phyloP scores from a whole-genome alignment of 176 grass and related monocot genomes.

The sorghum (Sorghum bicolor) region Sorghum_bicolor_NCBIv3 NC_012870.2:61242501-61243000 shows the following conservation, averaged over 20 bases:
- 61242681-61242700: neutral
- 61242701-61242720: neutral
- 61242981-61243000: neutral
- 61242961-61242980: neutral
- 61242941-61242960: neutral
- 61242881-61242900: neutral
- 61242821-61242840: neutral
- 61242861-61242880: neutral
- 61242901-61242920: neutral
- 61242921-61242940: neutral
- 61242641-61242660: neutral
- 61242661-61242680: neutral
- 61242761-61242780: neutral
- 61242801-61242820: neutral
- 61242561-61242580: neutral
- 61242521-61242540: neutral
- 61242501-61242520: neutral
- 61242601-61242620: neutral
- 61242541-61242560: neutral
- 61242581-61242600: neutral
- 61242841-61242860: constrained; percentile 17
- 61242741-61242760: neutral
- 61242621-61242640: neutral
- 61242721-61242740: neutral
- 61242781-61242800: neutral